Base-by-base conservation (phyloP, 2,329 filamentous ascomycete species). In the Colletotrichum camelliae region DNA sequence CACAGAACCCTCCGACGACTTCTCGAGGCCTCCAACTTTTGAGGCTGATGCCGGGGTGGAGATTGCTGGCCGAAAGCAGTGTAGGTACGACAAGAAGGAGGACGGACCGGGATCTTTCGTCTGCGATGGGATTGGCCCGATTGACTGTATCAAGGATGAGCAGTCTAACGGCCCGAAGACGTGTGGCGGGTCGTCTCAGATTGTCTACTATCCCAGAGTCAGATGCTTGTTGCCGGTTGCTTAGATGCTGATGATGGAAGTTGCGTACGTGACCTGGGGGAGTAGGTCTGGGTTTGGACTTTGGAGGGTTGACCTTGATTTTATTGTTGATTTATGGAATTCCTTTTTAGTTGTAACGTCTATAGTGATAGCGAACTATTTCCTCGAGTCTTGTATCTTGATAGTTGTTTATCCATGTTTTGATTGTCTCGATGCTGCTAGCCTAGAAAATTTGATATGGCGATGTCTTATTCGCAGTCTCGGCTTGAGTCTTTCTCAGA, bases 401-500 rank as follows among this genome's bases (percentile, higher is more conserved):
- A 48, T 21, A 21, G 43, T 48, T 7, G 43, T 21, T 18, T 48
- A n/a, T 12, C 0, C 10, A 48, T 48, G 18, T n/a, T 48, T n/a
- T n/a, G n/a, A 21, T 21, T 21, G 1, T 48, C 18, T 21, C 2
- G 9, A 43, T 43, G 39, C 9, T 48, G 18, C 10, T n/a, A 43
- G 16, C n/a, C 39, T 43, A 4, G 18, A n/a, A 48, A 12, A 3
- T 48, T 5, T 21, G 43, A 48, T 43, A 21, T 13, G 43, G 10
- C 7, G 1, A 1, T 2, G 39, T n/a, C 3, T n/a, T n/a, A n/a
- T 48, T 48, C 10, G 10, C 43, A 48, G 21, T 48, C 0, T 7
- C 43, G 18, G 12, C 0, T 13, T 21, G 10, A 48, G 5, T 48
- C n/a, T 48, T 12, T 48, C 10, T 48, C 12, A 1, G 18, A 48